Evolutionary conservation across 495 filamentous ascomycete genomes (phyloP).

Genomic region (Talaromyces wortmannii): DNA sequence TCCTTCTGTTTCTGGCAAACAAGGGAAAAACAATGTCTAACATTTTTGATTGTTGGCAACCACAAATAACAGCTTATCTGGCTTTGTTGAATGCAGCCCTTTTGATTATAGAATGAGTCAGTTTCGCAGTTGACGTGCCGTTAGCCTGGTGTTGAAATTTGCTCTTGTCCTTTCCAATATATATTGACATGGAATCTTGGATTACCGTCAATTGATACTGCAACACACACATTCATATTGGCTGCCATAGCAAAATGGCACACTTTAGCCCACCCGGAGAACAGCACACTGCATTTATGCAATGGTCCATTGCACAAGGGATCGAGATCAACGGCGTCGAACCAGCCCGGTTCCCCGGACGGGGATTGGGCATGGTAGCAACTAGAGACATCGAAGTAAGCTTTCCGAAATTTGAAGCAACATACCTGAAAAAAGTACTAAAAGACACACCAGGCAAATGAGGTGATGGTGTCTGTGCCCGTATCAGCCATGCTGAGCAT

Average conservation of each 20-base stretch:
- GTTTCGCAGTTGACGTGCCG: neutral
- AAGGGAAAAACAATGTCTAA: neutral
- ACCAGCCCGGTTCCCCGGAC: conserved; percentile 52
- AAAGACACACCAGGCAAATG: neutral
- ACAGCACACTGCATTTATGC: conserved; percentile 43
- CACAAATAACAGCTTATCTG: neutral
- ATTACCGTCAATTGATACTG: too few species aligned
- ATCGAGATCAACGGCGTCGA: conserved; percentile 53
- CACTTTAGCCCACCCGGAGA: conserved; percentile 33
- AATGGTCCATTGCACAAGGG: conserved; percentile 56
- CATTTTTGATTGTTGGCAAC: neutral
- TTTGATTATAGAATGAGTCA: neutral
- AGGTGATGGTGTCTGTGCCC: conserved; percentile 54
- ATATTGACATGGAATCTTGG: too few species aligned
- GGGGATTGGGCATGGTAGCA: conserved; percentile 71
- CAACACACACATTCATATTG: neutral
- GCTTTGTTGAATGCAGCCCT: neutral
- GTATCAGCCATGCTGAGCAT: conserved; percentile 53
- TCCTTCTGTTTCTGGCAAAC: neutral
- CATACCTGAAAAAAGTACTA: neutral
- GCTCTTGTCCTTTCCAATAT: too few species aligned
- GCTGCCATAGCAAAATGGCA: conserved; percentile 14
- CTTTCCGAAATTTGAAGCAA: conserved; percentile 14
- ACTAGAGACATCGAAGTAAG: conserved; percentile 55
- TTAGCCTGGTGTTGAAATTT: too few species aligned